Conservation (phyloP, 345 rosid genomes). For the Citrus trifoliata region DNA sequence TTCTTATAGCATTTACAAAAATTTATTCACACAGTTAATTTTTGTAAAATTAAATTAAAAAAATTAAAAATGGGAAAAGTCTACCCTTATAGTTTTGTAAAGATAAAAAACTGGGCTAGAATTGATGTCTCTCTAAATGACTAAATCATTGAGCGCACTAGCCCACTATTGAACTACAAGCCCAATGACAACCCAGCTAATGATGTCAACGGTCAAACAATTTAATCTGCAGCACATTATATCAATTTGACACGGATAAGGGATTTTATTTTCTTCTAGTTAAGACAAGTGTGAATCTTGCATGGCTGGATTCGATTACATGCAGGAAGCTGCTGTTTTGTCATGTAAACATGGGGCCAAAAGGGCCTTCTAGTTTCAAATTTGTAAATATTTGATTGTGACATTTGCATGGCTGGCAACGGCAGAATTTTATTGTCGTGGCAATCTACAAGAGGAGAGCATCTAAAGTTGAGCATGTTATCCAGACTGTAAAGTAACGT, state of each 20-base stretch:
- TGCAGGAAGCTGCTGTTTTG: neutral
- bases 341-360: neutral
- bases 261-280: neutral
- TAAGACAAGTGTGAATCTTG: neutral
- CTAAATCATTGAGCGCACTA: too few species aligned
- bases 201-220: neutral
- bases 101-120: too few species aligned
- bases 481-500: slow-evolving; percentile 12
- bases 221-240: too few species aligned
- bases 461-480: neutral
- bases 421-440: neutral
- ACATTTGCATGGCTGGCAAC: slow-evolving; percentile 5
- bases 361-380: neutral
- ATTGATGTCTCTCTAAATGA: too few species aligned
- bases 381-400: neutral
- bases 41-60: too few species aligned
- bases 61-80: too few species aligned
- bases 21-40: too few species aligned
- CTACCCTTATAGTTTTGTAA: too few species aligned
- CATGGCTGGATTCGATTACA: neutral
- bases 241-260: neutral
- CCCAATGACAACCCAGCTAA: neutral
- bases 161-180: too few species aligned
- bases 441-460: neutral
- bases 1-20: too few species aligned